Percentiles rank a stretch among this genome's conserved stretches.
Evolutionary conservation across 352 stramenopile genomes (phyloP).

Genomic region (Pythium guiyangense): DNA sequence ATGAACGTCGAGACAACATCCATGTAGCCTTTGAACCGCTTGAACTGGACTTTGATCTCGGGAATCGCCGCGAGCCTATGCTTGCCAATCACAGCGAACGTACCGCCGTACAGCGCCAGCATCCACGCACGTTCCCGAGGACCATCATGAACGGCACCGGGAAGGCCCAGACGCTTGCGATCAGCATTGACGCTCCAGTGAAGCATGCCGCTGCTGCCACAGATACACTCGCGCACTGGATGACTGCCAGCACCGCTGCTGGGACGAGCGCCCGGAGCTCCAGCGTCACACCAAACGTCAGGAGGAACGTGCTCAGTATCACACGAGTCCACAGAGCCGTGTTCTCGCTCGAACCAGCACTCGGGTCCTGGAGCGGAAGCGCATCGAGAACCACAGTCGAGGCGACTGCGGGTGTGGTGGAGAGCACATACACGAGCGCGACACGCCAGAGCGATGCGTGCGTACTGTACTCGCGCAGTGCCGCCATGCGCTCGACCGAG

Average conservation of each 20-base stretch:
- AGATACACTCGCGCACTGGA: not conserved
- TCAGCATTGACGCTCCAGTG: not conserved
- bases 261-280: not conserved
- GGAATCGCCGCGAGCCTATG: constrained; percentile 16
- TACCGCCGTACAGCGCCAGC: not conserved
- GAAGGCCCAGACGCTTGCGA: constrained; percentile 7
- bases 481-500: constrained; percentile 21
- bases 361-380: constrained; percentile 14
- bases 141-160: constrained; percentile 11
- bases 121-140: not conserved
- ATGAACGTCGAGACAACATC: not conserved
- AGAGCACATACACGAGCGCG: constrained; percentile 1
- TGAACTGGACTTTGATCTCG: constrained; percentile 1
- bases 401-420: constrained; percentile 10
- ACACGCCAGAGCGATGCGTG: constrained; percentile 4
- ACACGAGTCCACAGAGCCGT: constrained; percentile 1
- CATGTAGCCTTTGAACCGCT: not conserved
- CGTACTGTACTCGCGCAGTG: constrained; percentile 16
- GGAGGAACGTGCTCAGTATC: not conserved
- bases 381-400: constrained; percentile 7
- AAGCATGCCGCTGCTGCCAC: not conserved
- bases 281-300: constrained; percentile 6
- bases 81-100: constrained; percentile 4
- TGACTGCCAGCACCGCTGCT: not conserved
- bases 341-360: constrained; percentile 2